Conservation (phyloP, 2,329 filamentous ascomycete species). For the Calcarisporium arbuscula region DNA sequence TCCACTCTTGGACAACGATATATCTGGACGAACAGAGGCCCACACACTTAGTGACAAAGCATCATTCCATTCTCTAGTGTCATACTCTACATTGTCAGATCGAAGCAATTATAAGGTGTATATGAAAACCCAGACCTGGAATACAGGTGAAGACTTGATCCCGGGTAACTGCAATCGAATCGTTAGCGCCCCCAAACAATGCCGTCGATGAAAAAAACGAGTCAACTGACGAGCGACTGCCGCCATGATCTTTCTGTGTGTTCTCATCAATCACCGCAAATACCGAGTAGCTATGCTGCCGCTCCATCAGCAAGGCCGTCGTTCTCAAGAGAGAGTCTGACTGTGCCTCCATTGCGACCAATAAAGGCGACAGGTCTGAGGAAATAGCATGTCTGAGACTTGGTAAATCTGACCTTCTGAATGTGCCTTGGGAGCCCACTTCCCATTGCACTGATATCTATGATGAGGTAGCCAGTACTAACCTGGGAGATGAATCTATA, state of each 20-base stretch:
- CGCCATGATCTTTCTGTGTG: slow-evolving; percentile 34
- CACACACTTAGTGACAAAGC: slow-evolving; percentile 17
- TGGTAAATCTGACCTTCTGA: slow-evolving; percentile 40
- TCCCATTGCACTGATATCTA: slow-evolving; percentile 52
- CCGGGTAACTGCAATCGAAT: slow-evolving; percentile 28
- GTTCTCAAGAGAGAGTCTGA: slow-evolving; percentile 56
- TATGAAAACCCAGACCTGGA: slow-evolving; percentile 31
- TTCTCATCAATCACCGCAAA: slow-evolving; percentile 27
- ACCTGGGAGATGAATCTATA: slow-evolving; percentile 12
- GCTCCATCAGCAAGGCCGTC: slow-evolving; percentile 29
- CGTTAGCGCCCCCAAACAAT: slow-evolving; percentile 41
- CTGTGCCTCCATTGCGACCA: slow-evolving; percentile 49
- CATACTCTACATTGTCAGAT: slow-evolving; percentile 41
- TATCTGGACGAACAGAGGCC: too few species aligned
- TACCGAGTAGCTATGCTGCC: too few species aligned
- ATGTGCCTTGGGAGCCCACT: slow-evolving; percentile 45
- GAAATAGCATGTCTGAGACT: slow-evolving; percentile 41
- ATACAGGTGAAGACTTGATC: slow-evolving; percentile 4
- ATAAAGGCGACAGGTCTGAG: slow-evolving; percentile 18
- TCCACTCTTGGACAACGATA: slow-evolving; percentile 1
- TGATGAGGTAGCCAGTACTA: slow-evolving; percentile 39
- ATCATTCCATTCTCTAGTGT: slow-evolving; percentile 21
- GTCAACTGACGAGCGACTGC: slow-evolving; percentile 32
- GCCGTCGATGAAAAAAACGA: slow-evolving; percentile 46
- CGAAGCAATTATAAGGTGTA: slow-evolving; percentile 50